These are phyloP conservation scores for Septoria petroselini DNA, from an alignment of 2,329 filamentous ascomycete genomes.

Conservation along the genomic window DNA sequence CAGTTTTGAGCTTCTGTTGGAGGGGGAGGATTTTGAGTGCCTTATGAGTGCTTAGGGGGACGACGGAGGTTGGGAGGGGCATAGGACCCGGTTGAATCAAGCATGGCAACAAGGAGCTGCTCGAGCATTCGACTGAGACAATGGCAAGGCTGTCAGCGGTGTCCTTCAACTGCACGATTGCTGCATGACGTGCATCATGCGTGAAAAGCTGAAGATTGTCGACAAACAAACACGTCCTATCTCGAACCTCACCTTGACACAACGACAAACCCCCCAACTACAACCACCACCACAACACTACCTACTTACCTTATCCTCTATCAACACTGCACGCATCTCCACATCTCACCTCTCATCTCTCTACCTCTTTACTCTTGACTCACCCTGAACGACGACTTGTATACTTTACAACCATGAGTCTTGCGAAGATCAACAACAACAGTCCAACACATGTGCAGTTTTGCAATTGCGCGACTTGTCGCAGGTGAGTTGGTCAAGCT, in stretches of 20 bases:
- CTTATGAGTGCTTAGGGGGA: no score
- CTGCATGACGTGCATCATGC: not conserved
- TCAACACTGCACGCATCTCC: no score
- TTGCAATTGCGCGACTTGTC: conserved; percentile 14
- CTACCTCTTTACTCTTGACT: no score
- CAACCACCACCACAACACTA: conserved; percentile 7
- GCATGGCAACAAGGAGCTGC: not conserved
- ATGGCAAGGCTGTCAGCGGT: not conserved
- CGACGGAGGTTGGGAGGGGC: no score
- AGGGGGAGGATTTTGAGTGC: no score
- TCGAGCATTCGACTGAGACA: no score
- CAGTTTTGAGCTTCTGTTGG: no score
- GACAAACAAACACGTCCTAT: not conserved
- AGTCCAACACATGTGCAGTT: not conserved
- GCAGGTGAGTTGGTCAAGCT: not conserved
- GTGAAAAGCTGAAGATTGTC: not conserved
- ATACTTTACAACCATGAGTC: conserved; percentile 3
- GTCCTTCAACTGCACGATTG: not conserved
- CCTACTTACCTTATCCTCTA: not conserved
- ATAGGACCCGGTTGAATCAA: no score
- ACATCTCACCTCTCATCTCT: no score
- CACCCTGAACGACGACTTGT: not conserved
- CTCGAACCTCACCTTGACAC: conserved; percentile 2
- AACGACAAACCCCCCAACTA: not conserved
- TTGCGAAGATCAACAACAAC: conserved; percentile 4